These are phyloP conservation scores for Botrytis cinerea DNA, from an alignment of 2,329 filamentous ascomycete species.

Conservation along the genomic window DNA sequence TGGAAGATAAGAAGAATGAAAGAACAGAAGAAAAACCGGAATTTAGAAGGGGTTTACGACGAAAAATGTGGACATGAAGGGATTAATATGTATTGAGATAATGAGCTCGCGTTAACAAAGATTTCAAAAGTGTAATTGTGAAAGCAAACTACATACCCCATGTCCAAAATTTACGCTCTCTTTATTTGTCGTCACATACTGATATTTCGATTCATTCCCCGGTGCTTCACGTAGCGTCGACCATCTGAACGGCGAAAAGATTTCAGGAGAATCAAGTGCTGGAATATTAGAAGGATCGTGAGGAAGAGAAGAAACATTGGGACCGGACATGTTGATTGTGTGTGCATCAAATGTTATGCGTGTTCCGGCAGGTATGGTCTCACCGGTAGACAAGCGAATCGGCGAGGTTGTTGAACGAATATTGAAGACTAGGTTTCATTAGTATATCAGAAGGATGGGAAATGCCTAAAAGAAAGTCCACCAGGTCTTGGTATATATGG, in stretches of 20 bases:
- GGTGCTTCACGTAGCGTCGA: neutral
- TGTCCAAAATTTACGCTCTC: neutral
- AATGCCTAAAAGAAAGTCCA: too few species aligned
- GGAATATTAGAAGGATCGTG: neutral
- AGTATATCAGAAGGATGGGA: constrained; percentile 13
- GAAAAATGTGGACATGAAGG: too few species aligned
- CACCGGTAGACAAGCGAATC: constrained; percentile 32
- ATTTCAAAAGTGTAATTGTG: neutral
- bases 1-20: too few species aligned
- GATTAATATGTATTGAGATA: too few species aligned
- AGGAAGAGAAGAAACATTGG: neutral
- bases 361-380: neutral
- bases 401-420: neutral
- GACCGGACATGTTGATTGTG: constrained; percentile 32
- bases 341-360: constrained; percentile 40
- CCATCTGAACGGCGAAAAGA: constrained; percentile 4
- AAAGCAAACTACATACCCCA: neutral
- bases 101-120: neutral
- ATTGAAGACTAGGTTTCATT: constrained; percentile 26
- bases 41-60: too few species aligned
- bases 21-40: too few species aligned
- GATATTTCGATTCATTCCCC: constrained; percentile 10
- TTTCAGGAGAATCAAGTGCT: neutral
- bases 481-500: too few species aligned
- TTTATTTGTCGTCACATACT: neutral